Evolutionary conservation across 495 filamentous ascomycete genomes (phyloP), one percentile per base, ranked within the genome.

Genomic region (Trypethelium eluteriae): DNA sequence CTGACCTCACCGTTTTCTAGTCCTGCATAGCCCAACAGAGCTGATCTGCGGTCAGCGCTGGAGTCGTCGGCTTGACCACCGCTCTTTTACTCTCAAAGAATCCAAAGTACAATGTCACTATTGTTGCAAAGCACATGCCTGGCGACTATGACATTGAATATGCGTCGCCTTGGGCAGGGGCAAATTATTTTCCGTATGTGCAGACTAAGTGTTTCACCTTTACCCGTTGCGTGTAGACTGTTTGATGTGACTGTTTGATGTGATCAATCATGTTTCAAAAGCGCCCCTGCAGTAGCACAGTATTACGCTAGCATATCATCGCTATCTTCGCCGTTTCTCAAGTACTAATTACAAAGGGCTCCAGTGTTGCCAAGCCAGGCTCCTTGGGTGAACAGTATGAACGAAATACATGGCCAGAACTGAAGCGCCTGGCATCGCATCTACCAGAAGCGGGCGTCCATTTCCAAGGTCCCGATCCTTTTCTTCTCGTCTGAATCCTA

Each of bases 111-210:
- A 84, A 85, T 62, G 80, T 98, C 67, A 96, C 92, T 2, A 83
- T 98, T 35, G 80, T 93, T 2, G 91, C 92, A 34, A 97, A 96
- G 75, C 93, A 98, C 72, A 96, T 98, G 95, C 94, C 94, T 0
- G 94, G 94, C 44, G 94, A 98, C 79, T 96, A 96, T 78, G 93
- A 97, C 72, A 88, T 94, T 64, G 92, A 98, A 84, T 98, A 98
- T 75, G 87, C 91, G 2, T 95, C 90, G 18, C 94, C 94, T 0
- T 96, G 91, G 89, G 94, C 94, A 34, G 94, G 95, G 62, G 95
- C 94, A 46, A 96, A 97, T 74, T 93, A 88, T 68, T 71, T 94
- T 68, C 94, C 94, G 91, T 95, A 78, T 41, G 82, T 74, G n/a
- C 53, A 34, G 25, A 6, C 53, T 32, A 59, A 35, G 25, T 59